A percentile compares a stretch with the other conserved stretches of the same genome.
These are phyloP conservation scores for Blastocystis sp. DNA, from an alignment of 352 stramenopile genomes.

Conservation along the genomic window DNA sequence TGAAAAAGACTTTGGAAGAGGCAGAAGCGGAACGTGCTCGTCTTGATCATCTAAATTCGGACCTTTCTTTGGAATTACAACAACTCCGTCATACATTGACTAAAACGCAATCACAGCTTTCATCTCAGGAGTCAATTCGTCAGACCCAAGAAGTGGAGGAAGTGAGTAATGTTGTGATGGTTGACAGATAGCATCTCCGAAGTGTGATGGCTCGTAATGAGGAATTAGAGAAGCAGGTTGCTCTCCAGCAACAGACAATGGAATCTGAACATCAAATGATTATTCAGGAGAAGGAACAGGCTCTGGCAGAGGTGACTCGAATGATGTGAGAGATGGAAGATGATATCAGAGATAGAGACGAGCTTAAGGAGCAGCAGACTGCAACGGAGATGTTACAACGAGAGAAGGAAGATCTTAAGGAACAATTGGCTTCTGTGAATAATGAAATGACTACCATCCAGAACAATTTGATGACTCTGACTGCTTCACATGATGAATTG, in stretches of 20 bases:
- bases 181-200: neutral
- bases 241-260: neutral
- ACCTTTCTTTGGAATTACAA: neutral
- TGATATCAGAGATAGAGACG: neutral
- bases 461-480: neutral
- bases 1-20: neutral
- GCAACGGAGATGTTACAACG: neutral
- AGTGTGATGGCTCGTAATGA: constrained; percentile 36
- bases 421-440: neutral
- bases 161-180: neutral
- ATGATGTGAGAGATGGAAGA: neutral
- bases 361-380: neutral
- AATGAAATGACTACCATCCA: neutral
- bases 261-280: too few species aligned
- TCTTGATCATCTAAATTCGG: neutral
- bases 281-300: neutral
- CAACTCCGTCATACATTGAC: neutral
- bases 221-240: neutral
- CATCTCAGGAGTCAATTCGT: neutral
- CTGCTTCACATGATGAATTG: neutral
- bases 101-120: neutral
- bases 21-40: neutral
- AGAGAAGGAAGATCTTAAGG: neutral
- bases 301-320: neutral
- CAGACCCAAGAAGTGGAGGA: neutral